A percentile compares a stretch with the other conserved stretches of the same genome.
These are phyloP conservation scores for Neoscytalidium dimidiatum DNA, from an alignment of 2,329 filamentous ascomycete genomes.

Conservation along the genomic window DNA sequence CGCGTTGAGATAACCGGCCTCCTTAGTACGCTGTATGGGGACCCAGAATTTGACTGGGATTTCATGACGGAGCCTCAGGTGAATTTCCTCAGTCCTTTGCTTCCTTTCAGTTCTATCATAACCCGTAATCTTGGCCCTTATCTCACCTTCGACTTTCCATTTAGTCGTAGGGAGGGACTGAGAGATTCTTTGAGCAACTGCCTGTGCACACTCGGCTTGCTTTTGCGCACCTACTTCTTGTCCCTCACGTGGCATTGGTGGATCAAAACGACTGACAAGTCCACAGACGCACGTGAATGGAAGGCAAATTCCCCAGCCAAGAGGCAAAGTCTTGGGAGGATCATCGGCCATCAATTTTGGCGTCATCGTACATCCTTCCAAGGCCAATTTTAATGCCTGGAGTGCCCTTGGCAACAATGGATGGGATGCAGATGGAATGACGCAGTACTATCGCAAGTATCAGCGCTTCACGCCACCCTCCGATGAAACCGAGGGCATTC, in stretches of 20 bases:
- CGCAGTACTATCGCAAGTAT: constrained; percentile 2
- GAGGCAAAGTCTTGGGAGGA: constrained; percentile 21
- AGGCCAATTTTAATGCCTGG: constrained; percentile 10
- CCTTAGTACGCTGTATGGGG: constrained; percentile 25
- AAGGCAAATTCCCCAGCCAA: constrained; percentile 7
- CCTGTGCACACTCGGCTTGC: no score
- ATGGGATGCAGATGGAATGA: constrained; percentile 26
- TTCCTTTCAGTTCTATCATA: no score
- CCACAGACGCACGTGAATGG: constrained; percentile 7
- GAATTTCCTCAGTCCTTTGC: not conserved
- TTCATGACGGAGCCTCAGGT: constrained; percentile 35
- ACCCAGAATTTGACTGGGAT: constrained; percentile 35
- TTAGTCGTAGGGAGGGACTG: no score
- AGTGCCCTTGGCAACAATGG: constrained; percentile 30
- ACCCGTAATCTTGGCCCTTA: no score
- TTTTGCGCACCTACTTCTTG: no score
- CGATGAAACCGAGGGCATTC: constrained; percentile 24
- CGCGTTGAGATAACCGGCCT: constrained; percentile 32
- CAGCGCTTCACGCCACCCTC: constrained; percentile 5
- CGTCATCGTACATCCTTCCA: constrained; percentile 3
- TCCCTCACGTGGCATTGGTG: not conserved
- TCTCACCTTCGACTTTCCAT: no score
- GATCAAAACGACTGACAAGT: not conserved
- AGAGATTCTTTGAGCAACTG: no score
- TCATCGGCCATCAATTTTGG: constrained; percentile 36